phyloP scores from a whole-genome alignment of 495 filamentous ascomycete species.

The Hypoxylon crocopeplum region DNA sequence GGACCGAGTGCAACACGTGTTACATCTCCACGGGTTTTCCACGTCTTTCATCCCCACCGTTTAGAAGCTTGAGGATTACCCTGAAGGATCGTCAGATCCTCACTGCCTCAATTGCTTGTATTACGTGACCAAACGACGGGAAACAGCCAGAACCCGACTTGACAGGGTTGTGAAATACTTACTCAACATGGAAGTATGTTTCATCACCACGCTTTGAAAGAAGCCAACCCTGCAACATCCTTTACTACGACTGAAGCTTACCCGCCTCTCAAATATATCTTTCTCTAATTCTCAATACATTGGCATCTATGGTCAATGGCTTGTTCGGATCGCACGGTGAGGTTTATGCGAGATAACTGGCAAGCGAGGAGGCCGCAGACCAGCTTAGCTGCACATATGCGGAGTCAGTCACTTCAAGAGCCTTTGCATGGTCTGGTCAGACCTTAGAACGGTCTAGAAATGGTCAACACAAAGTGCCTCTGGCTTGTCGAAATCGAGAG shows the following conservation, averaged over 20 bases:
- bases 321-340: slow-evolving; percentile 10
- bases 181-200: slow-evolving; percentile 15
- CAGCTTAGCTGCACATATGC: slow-evolving; percentile 5
- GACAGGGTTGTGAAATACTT: background rate
- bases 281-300: background rate
- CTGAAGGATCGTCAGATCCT: slow-evolving; percentile 24
- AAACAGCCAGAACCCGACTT: background rate
- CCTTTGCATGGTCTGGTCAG: background rate
- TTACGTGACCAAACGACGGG: background rate
- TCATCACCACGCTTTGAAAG: background rate
- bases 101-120: slow-evolving; percentile 13
- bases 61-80: slow-evolving; percentile 9
- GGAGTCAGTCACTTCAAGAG: slow-evolving; percentile 6
- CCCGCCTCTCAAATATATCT: background rate
- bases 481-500: background rate
- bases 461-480: background rate
- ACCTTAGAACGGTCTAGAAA: slow-evolving; percentile 24
- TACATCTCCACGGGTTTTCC: slow-evolving; percentile 8
- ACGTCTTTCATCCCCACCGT: background rate
- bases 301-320: background rate
- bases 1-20: slow-evolving; percentile 5
- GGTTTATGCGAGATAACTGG: slow-evolving; percentile 11
- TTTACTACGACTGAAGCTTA: background rate
- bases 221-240: background rate
- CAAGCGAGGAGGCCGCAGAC: background rate